A percentile compares a stretch with the other conserved stretches of the same genome.
These are phyloP conservation scores for Xylariales sp. DNA, from an alignment of 2,329 filamentous ascomycete genomes.

Conservation along the genomic window DNA sequence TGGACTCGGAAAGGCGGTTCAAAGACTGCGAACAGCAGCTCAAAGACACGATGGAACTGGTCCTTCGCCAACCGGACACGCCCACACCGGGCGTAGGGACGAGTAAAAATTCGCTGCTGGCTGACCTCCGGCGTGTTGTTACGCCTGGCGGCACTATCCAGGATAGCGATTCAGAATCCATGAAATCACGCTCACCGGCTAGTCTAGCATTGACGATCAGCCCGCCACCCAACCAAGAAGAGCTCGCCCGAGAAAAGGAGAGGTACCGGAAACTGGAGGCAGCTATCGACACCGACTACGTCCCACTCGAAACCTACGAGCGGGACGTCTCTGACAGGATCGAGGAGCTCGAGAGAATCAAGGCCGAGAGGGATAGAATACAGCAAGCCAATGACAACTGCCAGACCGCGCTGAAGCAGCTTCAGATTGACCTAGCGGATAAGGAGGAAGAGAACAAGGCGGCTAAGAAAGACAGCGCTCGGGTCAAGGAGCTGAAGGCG, in stretches of 20 bases:
- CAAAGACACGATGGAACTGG: neutral
- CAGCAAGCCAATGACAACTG: slow-evolving; percentile 1
- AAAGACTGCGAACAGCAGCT: neutral
- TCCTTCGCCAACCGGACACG: neutral
- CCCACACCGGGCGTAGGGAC: neutral
- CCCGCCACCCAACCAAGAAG: neutral
- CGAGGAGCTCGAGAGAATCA: slow-evolving; percentile 4
- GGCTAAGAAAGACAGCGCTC: slow-evolving; percentile 9
- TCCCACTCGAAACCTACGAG: neutral
- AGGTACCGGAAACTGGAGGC: slow-evolving; percentile 2
- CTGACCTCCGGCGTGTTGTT: no score
- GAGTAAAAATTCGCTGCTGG: neutral
- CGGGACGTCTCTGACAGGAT: neutral
- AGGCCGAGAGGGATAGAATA: slow-evolving; percentile 6
- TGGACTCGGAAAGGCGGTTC: neutral
- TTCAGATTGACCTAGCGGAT: slow-evolving; percentile 12
- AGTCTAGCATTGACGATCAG: no score
- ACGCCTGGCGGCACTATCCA: no score
- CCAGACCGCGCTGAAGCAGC: neutral
- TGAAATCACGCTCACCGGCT: no score
- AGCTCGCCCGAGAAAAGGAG: slow-evolving; percentile 2
- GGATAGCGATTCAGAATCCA: no score
- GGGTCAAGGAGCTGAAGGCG: slow-evolving; percentile 5
- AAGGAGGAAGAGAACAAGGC: slow-evolving; percentile 3
- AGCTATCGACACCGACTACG: neutral